Conservation (phyloP, 192 early-diverging fungal species). For the Rhizoclosmatium sp. region DNA sequence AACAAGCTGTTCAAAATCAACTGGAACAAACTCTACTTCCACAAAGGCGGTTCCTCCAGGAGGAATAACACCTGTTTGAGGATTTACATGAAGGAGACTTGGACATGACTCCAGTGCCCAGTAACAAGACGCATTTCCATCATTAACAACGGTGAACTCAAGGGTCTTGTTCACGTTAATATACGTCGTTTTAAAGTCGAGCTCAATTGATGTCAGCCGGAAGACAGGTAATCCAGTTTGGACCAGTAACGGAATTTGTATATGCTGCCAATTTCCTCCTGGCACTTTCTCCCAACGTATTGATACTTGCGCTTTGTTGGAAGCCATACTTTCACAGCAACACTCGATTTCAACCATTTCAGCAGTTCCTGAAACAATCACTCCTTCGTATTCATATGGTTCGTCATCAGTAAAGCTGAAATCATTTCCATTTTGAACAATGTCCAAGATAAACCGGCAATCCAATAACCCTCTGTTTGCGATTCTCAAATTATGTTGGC, state of each 20-base stretch:
- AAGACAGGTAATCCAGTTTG: constrained; percentile 65
- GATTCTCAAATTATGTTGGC: constrained; percentile 45
- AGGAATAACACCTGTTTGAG: constrained; percentile 48
- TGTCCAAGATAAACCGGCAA: constrained; percentile 54
- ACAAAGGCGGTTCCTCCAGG: constrained; percentile 53
- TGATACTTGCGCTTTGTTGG: constrained; percentile 38
- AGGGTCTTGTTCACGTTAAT: constrained; percentile 65
- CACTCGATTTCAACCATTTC: constrained; percentile 56
- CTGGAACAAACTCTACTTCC: constrained; percentile 58
- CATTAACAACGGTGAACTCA: constrained; percentile 55
- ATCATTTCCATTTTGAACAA: constrained; percentile 53
- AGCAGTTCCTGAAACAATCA: constrained; percentile 53
- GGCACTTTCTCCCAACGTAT: constrained; percentile 61
- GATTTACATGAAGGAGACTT: constrained; percentile 41
- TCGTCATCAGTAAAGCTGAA: constrained; percentile 57
- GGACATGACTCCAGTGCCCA: constrained; percentile 52
- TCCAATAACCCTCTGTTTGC: constrained; percentile 64
- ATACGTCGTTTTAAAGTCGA: constrained; percentile 71
- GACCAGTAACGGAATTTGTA: constrained; percentile 54
- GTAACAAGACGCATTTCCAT: constrained; percentile 67
- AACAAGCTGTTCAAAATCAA: constrained; percentile 54
- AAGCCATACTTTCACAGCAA: constrained; percentile 48
- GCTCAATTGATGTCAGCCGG: constrained; percentile 56
- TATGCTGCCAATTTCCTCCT: constrained; percentile 51
- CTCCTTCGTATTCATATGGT: constrained; percentile 62